A percentile compares a stretch with the other conserved stretches of the same genome.
Evolutionary conservation across 495 filamentous ascomycete species (phyloP).

Genomic region (Hypomontagnella submonticulosa): DNA sequence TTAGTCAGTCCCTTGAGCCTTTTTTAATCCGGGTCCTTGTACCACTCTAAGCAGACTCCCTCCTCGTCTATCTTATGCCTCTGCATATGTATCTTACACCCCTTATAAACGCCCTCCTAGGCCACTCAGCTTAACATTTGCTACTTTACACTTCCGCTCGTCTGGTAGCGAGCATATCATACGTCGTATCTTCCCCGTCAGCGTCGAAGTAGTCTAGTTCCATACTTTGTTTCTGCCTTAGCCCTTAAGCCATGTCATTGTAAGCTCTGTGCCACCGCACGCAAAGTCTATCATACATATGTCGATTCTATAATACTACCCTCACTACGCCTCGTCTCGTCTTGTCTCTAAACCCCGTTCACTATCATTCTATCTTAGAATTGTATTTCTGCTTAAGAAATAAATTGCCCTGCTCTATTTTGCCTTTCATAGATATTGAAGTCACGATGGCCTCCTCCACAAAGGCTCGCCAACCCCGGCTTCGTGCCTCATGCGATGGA

Average conservation of each 20-base stretch:
- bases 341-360: constrained; percentile 37
- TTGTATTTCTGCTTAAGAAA: constrained; percentile 14
- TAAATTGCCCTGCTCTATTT: constrained; percentile 15
- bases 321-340: constrained; percentile 31
- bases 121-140: constrained; percentile 20
- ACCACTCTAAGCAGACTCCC: constrained; percentile 42
- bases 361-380: constrained; percentile 4
- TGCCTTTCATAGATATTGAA: constrained; percentile 13
- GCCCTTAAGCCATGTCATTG: constrained; percentile 25
- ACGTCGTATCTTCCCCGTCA: constrained; percentile 31
- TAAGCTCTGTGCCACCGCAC: constrained; percentile 40
- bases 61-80: constrained; percentile 37
- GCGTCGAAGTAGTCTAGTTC: constrained; percentile 34
- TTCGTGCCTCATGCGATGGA: constrained; percentile 65
- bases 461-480: constrained; percentile 54
- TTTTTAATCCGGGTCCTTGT: constrained; percentile 42
- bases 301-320: constrained; percentile 39
- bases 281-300: constrained; percentile 35
- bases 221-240: constrained; percentile 28
- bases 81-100: constrained; percentile 36
- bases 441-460: constrained; percentile 49
- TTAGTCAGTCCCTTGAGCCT: constrained; percentile 44
- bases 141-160: constrained; percentile 38
- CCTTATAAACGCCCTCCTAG: constrained; percentile 37
- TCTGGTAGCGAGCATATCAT: constrained; percentile 34